These are phyloP conservation scores for Kalanchoe fedtschenkoi DNA, from an alignment of 164 flowering plant genomes.

Conservation along the genomic window DNA sequence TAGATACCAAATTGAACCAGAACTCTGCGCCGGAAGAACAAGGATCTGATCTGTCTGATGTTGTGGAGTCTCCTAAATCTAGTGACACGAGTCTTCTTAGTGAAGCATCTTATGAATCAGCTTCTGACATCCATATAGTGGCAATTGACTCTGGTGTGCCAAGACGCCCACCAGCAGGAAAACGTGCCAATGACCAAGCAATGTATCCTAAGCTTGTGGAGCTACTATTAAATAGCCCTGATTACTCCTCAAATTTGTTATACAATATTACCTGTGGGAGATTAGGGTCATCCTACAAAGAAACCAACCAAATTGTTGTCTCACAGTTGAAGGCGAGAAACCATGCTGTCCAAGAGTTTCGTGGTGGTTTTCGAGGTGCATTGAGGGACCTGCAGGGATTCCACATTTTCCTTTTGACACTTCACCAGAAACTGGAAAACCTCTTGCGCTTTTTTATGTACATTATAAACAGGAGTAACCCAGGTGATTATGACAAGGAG, in stretches of 20 bases:
- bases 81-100: conserved; percentile 23
- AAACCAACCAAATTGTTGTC: conserved; percentile 16
- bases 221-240: conserved; percentile 71
- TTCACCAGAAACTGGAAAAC: conserved; percentile 79
- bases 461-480: conserved; percentile 45
- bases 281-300: conserved; percentile 48
- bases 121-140: conserved; percentile 39
- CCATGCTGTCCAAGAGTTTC: conserved; percentile 48
- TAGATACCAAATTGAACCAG: conserved; percentile 45
- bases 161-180: conserved; percentile 96
- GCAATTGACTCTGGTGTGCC: conserved; percentile 95
- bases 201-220: conserved; percentile 88
- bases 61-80: conserved; percentile 43
- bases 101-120: conserved; percentile 22
- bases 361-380: conserved; percentile 82
- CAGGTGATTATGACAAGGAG: conserved; percentile 66
- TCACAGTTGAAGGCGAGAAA: conserved; percentile 20
- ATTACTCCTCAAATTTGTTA: conserved; percentile 55
- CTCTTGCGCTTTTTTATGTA: conserved; percentile 49
- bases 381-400: conserved; percentile 86
- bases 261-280: conserved; percentile 80
- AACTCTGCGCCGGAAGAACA: conserved; percentile 38
- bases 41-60: conserved; percentile 52
- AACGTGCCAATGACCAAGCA: conserved; percentile 90
- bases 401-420: conserved; percentile 81